Percentiles rank a stretch among this genome's conserved stretches.
These are phyloP conservation scores for Eucalyptus regnans DNA, from an alignment of 345 rosid species.

Conservation along the genomic window DNA sequence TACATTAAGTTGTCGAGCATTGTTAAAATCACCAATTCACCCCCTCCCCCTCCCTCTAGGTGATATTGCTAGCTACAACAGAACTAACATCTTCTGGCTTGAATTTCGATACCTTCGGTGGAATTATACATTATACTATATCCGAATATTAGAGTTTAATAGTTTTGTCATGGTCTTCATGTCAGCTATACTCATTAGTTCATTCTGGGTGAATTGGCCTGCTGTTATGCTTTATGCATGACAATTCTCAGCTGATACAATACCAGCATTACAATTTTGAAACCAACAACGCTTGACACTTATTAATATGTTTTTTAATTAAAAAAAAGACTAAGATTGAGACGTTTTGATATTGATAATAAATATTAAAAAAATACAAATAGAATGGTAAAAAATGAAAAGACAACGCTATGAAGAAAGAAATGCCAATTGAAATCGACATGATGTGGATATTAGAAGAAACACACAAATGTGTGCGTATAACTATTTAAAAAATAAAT, in stretches of 20 bases:
- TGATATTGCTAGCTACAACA: too few relatives aligned
- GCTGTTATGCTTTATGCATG: too few relatives aligned
- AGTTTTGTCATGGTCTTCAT: too few relatives aligned
- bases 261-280: background rate
- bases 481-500: background rate
- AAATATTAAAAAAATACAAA: background rate
- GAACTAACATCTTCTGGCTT: too few relatives aligned
- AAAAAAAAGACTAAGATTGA: background rate
- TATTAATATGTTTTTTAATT: background rate
- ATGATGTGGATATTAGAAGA: background rate
- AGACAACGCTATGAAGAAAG: background rate
- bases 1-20: accelerated
- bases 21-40: too few relatives aligned
- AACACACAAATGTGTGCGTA: background rate
- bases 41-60: too few relatives aligned
- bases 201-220: too few relatives aligned
- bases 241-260: background rate
- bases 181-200: too few relatives aligned
- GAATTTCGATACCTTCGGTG: too few relatives aligned
- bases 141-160: too few relatives aligned
- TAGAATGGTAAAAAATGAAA: background rate
- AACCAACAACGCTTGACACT: background rate
- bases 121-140: too few relatives aligned
- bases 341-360: background rate
- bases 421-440: background rate